Percentiles rank a stretch among this genome's conserved stretches.
Evolutionary conservation across 176 grass and related monocot genomes (phyloP).

Genomic region (Cenchrus americanus): DNA sequence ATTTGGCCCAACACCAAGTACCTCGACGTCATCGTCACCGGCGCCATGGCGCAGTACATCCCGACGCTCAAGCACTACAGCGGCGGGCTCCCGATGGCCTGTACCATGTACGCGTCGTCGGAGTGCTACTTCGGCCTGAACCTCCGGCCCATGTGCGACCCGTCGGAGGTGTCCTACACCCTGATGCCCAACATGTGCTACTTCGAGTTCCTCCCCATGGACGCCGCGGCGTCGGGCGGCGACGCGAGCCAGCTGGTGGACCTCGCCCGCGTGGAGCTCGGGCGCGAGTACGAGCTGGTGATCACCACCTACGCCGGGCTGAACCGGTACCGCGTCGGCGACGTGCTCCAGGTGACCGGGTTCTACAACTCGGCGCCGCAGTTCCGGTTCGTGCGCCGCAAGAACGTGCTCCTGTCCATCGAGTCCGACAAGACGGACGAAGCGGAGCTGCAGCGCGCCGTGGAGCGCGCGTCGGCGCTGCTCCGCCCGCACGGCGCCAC

Average conservation of each 20-base stretch:
- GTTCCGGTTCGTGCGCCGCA: constrained; percentile 92
- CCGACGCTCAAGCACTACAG: constrained; percentile 85
- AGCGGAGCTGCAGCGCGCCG: constrained; percentile 88
- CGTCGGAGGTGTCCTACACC: constrained; percentile 91
- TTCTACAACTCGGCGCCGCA: constrained; percentile 88
- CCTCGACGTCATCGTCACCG: constrained; percentile 94
- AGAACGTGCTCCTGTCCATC: constrained; percentile 95
- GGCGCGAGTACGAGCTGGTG: constrained; percentile 93
- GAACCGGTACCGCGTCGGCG: constrained; percentile 93
- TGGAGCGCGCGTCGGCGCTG: constrained; percentile 71
- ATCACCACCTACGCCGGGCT: constrained; percentile 95
- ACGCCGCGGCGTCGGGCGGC: constrained; percentile 23
- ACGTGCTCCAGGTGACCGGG: constrained; percentile 78
- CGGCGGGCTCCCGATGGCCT: constrained; percentile 84
- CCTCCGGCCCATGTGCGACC: constrained; percentile 85
- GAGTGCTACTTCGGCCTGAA: constrained; percentile 98
- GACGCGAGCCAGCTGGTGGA: constrained; percentile 65
- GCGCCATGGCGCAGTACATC: constrained; percentile 98
- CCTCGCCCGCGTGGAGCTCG: constrained; percentile 75
- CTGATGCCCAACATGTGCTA: constrained; percentile 99
- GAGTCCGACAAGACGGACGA: constrained; percentile 98
- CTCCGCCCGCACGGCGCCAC: constrained; percentile 72
- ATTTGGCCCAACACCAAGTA: constrained; percentile 97
- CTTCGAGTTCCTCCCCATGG: constrained; percentile 92
- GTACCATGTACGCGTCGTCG: constrained; percentile 96